Conservation (phyloP, 257 asterid genomes). For the Jacaranda copaia region DNA sequence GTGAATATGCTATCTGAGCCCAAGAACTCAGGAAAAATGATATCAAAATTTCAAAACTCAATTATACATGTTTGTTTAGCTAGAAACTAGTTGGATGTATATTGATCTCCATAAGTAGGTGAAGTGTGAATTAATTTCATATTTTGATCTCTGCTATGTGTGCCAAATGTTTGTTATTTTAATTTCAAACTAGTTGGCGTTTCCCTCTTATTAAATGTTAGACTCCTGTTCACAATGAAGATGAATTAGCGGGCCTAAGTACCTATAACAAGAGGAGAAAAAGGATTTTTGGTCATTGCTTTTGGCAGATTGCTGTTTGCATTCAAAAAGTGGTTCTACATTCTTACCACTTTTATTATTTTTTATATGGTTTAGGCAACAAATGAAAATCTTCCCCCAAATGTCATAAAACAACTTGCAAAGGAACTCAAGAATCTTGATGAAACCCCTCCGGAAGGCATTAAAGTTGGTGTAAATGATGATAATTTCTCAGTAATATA, state of each 20-base stretch:
- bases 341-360: conserved; percentile 12
- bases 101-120: conserved; percentile 10
- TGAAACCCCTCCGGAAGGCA: conserved; percentile 98
- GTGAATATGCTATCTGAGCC: not conserved
- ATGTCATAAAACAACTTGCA: conserved; percentile 87
- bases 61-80: conserved; percentile 5
- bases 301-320: not conserved
- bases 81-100: not conserved
- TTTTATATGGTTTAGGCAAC: conserved; percentile 67
- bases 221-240: too few relatives aligned
- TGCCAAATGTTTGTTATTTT: too few relatives aligned
- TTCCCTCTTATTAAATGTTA: too few relatives aligned
- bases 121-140: not conserved
- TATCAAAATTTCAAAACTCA: not conserved
- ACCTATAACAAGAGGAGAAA: too few relatives aligned
- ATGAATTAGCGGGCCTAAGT: too few relatives aligned
- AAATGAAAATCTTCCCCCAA: conserved; percentile 94
- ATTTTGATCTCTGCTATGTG: too few relatives aligned
- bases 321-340: not conserved
- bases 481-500: conserved; percentile 83
- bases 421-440: conserved; percentile 93
- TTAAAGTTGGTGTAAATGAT: conserved; percentile 91
- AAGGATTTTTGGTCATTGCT: not conserved
- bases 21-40: not conserved
- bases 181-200: too few relatives aligned